phyloP scores from a whole-genome alignment of 2,329 filamentous ascomycete species.

The Xylaria sp. region DNA sequence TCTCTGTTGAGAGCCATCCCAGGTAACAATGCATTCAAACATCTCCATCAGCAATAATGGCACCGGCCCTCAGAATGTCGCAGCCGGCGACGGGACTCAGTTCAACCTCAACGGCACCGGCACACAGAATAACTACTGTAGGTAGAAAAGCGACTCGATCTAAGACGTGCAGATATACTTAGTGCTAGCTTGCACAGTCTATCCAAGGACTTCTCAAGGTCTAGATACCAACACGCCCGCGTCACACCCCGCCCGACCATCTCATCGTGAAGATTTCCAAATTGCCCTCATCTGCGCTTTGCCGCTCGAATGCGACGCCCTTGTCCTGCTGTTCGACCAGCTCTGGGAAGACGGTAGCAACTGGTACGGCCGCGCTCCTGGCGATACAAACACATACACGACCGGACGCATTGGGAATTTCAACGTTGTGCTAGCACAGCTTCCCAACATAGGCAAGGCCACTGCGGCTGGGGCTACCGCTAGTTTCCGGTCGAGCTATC shows the following conservation, averaged over 20 bases:
- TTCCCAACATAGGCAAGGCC: slow-evolving; percentile 39
- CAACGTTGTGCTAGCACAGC: slow-evolving; percentile 38
- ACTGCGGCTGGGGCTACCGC: slow-evolving; percentile 29
- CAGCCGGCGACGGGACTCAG: background rate
- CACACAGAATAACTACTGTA: slow-evolving; percentile 9
- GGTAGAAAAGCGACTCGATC: background rate
- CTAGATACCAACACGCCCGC: background rate
- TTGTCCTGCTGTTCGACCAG: slow-evolving; percentile 33
- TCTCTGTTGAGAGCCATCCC: background rate
- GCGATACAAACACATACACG: slow-evolving; percentile 39
- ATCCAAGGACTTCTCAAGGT: background rate
- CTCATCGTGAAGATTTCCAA: slow-evolving; percentile 31
- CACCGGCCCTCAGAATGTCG: background rate
- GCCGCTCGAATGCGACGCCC: slow-evolving; percentile 35
- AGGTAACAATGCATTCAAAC: background rate
- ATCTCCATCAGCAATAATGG: background rate
- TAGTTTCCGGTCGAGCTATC: slow-evolving; percentile 23
- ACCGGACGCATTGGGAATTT: slow-evolving; percentile 36
- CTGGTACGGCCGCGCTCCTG: slow-evolving; percentile 30
- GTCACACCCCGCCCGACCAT: background rate
- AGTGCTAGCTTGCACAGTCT: background rate
- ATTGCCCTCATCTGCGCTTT: slow-evolving; percentile 43
- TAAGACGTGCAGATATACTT: background rate
- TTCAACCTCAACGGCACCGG: background rate
- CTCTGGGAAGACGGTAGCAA: slow-evolving; percentile 32